Evolutionary conservation across 768 basidiomycete genomes (phyloP).

Genomic region (Neoboletus magnificus): DNA sequence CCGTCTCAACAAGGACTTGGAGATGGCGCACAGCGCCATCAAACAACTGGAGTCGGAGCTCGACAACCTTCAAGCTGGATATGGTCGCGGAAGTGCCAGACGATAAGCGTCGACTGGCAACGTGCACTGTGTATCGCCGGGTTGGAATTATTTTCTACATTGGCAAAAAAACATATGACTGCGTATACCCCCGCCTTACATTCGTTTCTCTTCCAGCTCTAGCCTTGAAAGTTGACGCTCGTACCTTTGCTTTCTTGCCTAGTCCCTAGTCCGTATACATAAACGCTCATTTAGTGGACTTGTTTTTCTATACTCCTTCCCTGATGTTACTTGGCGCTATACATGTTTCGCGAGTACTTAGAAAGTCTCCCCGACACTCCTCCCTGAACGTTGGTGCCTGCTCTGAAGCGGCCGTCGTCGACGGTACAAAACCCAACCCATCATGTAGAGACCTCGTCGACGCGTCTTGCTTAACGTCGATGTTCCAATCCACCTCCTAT

Average conservation of each 20-base stretch:
- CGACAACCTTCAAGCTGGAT: slow-evolving; percentile 84
- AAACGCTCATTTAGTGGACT: slow-evolving; percentile 27
- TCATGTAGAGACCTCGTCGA: too few relatives aligned
- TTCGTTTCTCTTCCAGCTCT: slow-evolving; percentile 18
- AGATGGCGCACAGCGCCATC: slow-evolving; percentile 87
- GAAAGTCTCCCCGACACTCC: too few relatives aligned
- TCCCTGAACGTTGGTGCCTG: too few relatives aligned
- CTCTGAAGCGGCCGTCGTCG: too few relatives aligned
- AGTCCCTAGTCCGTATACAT: not conserved
- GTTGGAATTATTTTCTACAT: slow-evolving; percentile 3
- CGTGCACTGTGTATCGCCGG: not conserved
- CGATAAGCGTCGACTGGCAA: slow-evolving; percentile 14
- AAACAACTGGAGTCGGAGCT: slow-evolving; percentile 89
- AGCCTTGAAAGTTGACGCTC: slow-evolving; percentile 5
- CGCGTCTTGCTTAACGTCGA: too few relatives aligned
- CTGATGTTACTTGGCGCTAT: slow-evolving; percentile 17
- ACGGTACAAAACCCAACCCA: too few relatives aligned
- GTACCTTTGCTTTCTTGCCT: slow-evolving; percentile 1
- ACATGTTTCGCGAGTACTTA: slow-evolving; percentile 4
- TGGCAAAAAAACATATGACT: slow-evolving; percentile 6
- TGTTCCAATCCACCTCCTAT: too few relatives aligned
- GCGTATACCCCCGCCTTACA: slow-evolving; percentile 28
- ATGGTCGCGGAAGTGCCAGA: slow-evolving; percentile 58
- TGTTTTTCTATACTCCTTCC: slow-evolving; percentile 5
- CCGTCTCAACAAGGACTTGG: slow-evolving; percentile 98